Evolutionary conservation across 768 basidiomycete species (phyloP), one percentile per base, ranked within the genome.

Genomic region (Leccinum disarticulatum): DNA sequence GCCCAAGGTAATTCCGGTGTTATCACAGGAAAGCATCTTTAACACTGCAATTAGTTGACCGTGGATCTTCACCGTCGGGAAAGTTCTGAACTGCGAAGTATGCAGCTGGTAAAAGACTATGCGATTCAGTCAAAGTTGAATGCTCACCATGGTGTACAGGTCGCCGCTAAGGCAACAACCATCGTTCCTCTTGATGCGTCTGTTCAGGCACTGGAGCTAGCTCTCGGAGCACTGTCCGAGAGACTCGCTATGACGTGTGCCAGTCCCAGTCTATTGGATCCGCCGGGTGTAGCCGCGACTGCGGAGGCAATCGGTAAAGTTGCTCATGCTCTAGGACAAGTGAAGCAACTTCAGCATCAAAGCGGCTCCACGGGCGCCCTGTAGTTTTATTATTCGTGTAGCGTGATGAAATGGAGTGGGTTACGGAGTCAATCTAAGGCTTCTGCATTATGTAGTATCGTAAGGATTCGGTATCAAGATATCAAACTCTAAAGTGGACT

Each of bases 251-350:
- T 73, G 13, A 71, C 84, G n/a, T 77, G 83, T 6, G 68, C 73
- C n/a, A 70, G 70, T 33, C 65, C 73, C 9, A 62, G 63, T 41
- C 57, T 77, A 19, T 47, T 77, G 55, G 87, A 90, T 66, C 76
- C 79, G 33, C 54, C 66, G 25, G 75, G 80, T 5, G 81, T 92
- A 52, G 81, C 79, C 43, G 72, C 75, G 50, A 83, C 82, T 15
- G 87, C 89, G n/a, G 88, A 90, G 62, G 82, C 87, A 1, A 87
- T 92, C 31, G 71, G 75, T 47, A 89, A 88, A 68, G 83, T 88
- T 8, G 78, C 83, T 1, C 79, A 82, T 59, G 88, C 89, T 6
- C 74, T 91, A 61, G 73, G 75, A 9, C 80, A 87, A 58, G 80
- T 90, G 55, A 83, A 80, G 59, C 79, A 84, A 56, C 73, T 90